Evolutionary conservation across 129 eudicot genomes (phyloP).

Genomic region (Pulicaria dysenterica): DNA sequence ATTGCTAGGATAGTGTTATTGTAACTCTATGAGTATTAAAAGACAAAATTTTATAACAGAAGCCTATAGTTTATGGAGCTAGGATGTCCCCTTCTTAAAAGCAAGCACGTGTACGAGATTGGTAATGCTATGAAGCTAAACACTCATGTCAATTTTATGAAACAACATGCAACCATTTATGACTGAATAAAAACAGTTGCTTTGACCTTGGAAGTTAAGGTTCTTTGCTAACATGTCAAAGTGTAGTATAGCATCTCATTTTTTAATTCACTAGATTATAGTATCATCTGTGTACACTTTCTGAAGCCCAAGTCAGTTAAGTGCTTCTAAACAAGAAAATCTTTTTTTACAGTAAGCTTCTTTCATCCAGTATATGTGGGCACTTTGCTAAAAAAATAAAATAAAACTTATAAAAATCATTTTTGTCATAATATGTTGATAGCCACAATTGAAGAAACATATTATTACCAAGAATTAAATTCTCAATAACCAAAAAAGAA

Average conservation of each 20-base stretch:
- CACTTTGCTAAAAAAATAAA: not conserved
- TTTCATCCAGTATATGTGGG: too few relatives aligned
- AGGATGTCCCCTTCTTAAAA: too few relatives aligned
- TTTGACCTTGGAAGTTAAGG: not conserved
- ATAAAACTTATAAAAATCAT: not conserved
- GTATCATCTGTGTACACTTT: not conserved
- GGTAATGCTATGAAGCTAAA: not conserved
- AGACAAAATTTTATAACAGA: not conserved
- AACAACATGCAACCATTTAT: not conserved
- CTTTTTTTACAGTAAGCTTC: not conserved
- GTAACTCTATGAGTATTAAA: not conserved
- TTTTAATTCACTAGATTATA: not conserved
- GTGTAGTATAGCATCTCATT: not conserved
- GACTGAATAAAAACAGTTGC: not conserved
- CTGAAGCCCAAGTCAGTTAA: slow-evolving; percentile 12
- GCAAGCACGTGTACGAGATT: too few relatives aligned
- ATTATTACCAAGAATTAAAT: not conserved
- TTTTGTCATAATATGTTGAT: not conserved
- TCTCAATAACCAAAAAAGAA: not conserved
- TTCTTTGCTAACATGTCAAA: slow-evolving; percentile 1
- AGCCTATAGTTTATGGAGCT: not conserved
- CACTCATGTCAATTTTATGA: not conserved
- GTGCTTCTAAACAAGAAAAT: slow-evolving; percentile 4
- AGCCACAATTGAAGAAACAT: not conserved
- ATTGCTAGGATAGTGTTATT: not conserved